Percentiles rank a stretch among this genome's conserved stretches.
Evolutionary conservation across 306 rosid species (phyloP).

Genomic region (Acmispon strigosus): DNA sequence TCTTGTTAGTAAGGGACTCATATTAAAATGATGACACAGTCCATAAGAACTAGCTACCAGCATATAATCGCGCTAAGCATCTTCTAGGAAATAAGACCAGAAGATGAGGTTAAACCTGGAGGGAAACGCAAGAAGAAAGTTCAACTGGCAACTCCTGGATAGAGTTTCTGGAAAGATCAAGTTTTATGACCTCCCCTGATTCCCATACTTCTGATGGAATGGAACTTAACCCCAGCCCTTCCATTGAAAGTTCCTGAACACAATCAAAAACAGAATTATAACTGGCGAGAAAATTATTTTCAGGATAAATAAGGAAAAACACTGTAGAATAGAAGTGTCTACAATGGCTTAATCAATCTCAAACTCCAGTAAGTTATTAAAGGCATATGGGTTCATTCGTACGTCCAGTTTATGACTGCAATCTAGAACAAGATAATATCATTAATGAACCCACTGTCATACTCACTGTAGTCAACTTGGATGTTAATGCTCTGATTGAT

Average conservation of each 20-base stretch:
- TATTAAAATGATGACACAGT: background rate
- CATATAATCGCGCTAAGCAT: background rate
- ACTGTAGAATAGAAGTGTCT: background rate
- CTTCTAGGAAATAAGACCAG: slow-evolving; percentile 7
- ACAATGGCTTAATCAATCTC: background rate
- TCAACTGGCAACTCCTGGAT: slow-evolving; percentile 79
- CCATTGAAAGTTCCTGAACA: slow-evolving; percentile 79
- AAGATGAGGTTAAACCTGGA: slow-evolving; percentile 50
- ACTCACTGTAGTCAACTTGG: slow-evolving; percentile 10
- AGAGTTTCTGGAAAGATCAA: slow-evolving; percentile 74
- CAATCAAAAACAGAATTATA: slow-evolving; percentile 6
- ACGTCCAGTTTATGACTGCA: slow-evolving; percentile 4
- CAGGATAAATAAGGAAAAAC: background rate
- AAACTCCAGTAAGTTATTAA: background rate
- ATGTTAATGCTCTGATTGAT: background rate
- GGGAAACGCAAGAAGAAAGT: slow-evolving; percentile 68
- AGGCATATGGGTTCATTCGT: background rate
- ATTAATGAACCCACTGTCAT: background rate
- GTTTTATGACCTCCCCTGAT: slow-evolving; percentile 58
- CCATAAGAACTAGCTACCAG: background rate
- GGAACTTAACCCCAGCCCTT: slow-evolving; percentile 62
- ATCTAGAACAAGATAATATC: background rate
- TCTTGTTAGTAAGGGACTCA: background rate
- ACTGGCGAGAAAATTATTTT: slow-evolving; percentile 1
- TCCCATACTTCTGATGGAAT: slow-evolving; percentile 89